Conservation (phyloP, 306 rosid genomes). For the Vigna nakashimae region DNA sequence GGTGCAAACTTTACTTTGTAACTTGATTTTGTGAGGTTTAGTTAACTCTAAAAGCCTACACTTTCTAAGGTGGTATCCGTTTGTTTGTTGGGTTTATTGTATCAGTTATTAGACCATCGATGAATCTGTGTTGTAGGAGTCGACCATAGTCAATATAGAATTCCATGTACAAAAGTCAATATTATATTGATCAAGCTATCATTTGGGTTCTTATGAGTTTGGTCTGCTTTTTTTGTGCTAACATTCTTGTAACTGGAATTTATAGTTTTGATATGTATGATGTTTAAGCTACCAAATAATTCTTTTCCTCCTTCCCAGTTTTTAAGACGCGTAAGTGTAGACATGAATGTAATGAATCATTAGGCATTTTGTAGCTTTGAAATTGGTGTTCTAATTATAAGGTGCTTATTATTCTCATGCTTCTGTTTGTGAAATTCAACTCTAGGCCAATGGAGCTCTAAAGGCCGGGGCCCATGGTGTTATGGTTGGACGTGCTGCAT, state of each 20-base stretch:
- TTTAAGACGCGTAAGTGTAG: conserved; percentile 20
- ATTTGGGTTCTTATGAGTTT: conserved; percentile 22
- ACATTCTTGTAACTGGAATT: not conserved
- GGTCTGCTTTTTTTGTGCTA: not conserved
- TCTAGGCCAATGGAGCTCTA: conserved; percentile 83
- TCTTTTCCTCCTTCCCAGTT: not conserved
- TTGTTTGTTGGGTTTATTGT: too few relatives aligned
- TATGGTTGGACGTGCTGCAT: conserved; percentile 97
- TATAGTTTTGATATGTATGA: conserved; percentile 10
- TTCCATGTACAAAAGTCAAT: conserved; percentile 5
- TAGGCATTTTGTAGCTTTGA: conserved; percentile 17
- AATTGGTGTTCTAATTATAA: conserved; percentile 7
- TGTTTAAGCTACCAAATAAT: conserved; percentile 33
- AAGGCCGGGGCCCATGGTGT: conserved; percentile 95
- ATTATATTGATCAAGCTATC: conserved; percentile 20
- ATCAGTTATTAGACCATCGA: too few relatives aligned
- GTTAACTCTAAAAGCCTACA: too few relatives aligned
- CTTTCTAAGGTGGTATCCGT: too few relatives aligned
- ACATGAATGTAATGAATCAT: not conserved
- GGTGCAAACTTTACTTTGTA: too few relatives aligned
- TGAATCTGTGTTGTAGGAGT: too few relatives aligned
- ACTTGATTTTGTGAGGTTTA: too few relatives aligned
- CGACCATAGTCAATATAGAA: not conserved
- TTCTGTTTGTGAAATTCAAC: conserved; percentile 41
- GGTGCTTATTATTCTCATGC: conserved; percentile 25